A percentile compares a stretch with the other conserved stretches of the same genome.
Evolutionary conservation across 2,329 filamentous ascomycete species (phyloP).

Genomic region (Myriosclerotinia duriaeana): DNA sequence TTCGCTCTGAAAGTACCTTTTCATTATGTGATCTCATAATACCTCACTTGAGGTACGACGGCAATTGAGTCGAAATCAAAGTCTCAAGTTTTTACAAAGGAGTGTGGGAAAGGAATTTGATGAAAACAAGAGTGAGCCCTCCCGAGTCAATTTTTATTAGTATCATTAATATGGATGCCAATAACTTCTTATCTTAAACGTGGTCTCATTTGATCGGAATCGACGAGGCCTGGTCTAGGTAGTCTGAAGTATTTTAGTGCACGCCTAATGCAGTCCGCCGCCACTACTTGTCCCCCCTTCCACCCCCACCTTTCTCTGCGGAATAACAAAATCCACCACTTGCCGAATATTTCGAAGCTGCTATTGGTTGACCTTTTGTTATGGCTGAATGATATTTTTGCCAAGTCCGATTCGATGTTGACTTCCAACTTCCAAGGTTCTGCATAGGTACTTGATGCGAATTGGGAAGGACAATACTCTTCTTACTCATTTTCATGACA

Average conservation of each 20-base stretch:
- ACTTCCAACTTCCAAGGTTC: too few species aligned
- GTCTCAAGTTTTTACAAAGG: background rate
- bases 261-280: background rate
- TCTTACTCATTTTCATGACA: conserved; percentile 29
- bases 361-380: background rate
- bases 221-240: background rate
- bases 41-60: background rate
- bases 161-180: background rate
- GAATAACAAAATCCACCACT: background rate
- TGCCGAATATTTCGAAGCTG: background rate
- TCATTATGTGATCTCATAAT: conserved; percentile 1
- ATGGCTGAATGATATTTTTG: background rate
- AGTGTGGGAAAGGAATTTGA: background rate
- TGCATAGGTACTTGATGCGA: background rate
- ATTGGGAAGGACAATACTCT: background rate
- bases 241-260: background rate
- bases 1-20: background rate
- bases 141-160: background rate
- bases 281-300: background rate
- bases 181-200: background rate
- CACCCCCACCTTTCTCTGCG: background rate
- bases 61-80: background rate
- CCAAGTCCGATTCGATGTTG: background rate
- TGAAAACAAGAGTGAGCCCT: background rate
- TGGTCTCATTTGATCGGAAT: background rate